Conservation (phyloP, 345 rosid species). For the Pugionium dolabratum region DNA sequence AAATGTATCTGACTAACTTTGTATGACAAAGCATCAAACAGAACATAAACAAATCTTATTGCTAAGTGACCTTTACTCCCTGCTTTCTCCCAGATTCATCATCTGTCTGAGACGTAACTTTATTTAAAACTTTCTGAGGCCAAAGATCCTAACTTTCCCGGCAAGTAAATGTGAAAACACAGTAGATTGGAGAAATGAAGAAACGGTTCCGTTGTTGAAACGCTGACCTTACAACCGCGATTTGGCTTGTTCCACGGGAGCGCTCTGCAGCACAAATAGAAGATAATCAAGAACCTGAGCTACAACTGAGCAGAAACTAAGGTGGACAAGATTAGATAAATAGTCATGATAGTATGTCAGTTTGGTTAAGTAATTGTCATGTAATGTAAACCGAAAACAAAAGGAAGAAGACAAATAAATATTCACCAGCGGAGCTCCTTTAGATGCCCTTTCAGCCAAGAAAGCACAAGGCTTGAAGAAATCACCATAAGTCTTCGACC, state of each 20-base stretch:
- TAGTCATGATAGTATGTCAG: not conserved
- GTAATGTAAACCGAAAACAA: not conserved
- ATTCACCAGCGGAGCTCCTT: slow-evolving; percentile 66
- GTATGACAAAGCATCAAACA: slow-evolving; percentile 17
- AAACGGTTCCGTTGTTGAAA: slow-evolving; percentile 1
- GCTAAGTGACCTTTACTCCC: slow-evolving; percentile 15
- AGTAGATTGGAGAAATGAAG: slow-evolving; percentile 11
- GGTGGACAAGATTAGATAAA: not conserved
- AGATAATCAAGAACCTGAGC: slow-evolving; percentile 5
- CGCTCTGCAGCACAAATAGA: slow-evolving; percentile 55
- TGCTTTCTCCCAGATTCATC: slow-evolving; percentile 33
- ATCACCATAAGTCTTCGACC: slow-evolving; percentile 76
- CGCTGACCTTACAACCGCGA: slow-evolving; percentile 46
- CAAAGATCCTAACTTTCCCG: slow-evolving; percentile 20
- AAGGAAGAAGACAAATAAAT: not conserved
- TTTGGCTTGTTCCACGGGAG: slow-evolving; percentile 50
- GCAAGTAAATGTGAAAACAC: slow-evolving; percentile 16
- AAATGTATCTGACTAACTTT: slow-evolving; percentile 21
- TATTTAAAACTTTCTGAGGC: slow-evolving; percentile 13
- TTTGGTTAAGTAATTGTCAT: not conserved
- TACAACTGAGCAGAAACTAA: not conserved
- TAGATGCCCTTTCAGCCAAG: slow-evolving; percentile 78
- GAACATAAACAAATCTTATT: slow-evolving; percentile 16
- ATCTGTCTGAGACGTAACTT: slow-evolving; percentile 30
- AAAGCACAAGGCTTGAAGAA: slow-evolving; percentile 94